Evolutionary conservation across 1,284 basidiomycete species (phyloP).

Genomic region (Ganoderma meredithae): DNA sequence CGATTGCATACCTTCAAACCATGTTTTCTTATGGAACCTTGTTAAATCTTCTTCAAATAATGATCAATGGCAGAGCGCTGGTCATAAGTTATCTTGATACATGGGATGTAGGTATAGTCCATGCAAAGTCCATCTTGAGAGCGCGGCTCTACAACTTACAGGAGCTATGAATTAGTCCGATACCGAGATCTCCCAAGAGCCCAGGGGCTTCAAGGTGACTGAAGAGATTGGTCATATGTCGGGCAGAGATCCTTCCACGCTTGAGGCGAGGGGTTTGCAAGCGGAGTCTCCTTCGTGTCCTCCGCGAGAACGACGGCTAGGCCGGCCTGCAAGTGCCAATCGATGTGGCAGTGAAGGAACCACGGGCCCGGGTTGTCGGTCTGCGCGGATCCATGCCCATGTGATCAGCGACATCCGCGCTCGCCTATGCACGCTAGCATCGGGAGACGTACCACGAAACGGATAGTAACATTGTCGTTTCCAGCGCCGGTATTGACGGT

Average conservation of each 20-base stretch:
- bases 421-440: background rate
- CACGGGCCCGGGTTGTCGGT: slow-evolving; percentile 40
- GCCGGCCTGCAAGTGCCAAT: slow-evolving; percentile 41
- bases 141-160: background rate
- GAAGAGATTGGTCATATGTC: slow-evolving; percentile 6
- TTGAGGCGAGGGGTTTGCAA: slow-evolving; percentile 12
- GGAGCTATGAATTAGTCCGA: background rate
- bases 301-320: slow-evolving; percentile 41
- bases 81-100: background rate
- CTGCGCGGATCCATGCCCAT: background rate
- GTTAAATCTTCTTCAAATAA: too few relatives aligned
- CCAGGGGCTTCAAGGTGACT: too few relatives aligned
- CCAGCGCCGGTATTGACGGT: slow-evolving; percentile 29
- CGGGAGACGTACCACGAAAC: slow-evolving; percentile 16
- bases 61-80: too few relatives aligned
- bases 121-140: background rate
- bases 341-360: slow-evolving; percentile 38
- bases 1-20: background rate
- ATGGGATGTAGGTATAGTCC: background rate
- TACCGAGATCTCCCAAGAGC: background rate
- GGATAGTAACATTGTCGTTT: slow-evolving; percentile 22
- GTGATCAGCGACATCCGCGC: background rate
- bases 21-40: background rate
- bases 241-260: slow-evolving; percentile 29
- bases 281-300: slow-evolving; percentile 25